These are phyloP conservation scores for Parmelia sp. DNA, from an alignment of 495 filamentous ascomycete genomes.

Conservation along the genomic window DNA sequence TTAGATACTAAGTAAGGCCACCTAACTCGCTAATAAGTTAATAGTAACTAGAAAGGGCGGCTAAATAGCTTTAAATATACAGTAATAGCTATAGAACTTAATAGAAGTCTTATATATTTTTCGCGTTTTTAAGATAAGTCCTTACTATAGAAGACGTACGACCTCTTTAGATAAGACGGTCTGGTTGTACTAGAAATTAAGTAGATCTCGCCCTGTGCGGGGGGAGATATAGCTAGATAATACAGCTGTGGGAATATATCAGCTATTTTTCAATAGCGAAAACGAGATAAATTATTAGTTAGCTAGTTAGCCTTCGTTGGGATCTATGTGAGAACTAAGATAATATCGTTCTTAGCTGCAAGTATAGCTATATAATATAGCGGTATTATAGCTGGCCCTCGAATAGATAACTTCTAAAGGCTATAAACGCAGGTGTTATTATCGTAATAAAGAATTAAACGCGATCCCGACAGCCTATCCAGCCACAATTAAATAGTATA, in stretches of 20 bases:
- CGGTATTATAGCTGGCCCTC: background rate
- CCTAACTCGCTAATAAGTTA: background rate
- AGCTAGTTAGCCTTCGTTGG: background rate
- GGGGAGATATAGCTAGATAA: background rate
- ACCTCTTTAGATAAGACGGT: background rate
- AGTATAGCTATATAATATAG: background rate
- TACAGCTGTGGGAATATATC: constrained; percentile 1
- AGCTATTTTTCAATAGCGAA: background rate
- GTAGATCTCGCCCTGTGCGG: background rate
- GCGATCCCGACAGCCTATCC: background rate
- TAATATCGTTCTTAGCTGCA: background rate
- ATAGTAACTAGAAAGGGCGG: background rate
- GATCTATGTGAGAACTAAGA: background rate
- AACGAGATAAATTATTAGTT: background rate
- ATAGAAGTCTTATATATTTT: background rate
- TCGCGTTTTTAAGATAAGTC: background rate
- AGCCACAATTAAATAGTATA: background rate
- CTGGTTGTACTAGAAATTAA: background rate
- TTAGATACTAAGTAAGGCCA: background rate
- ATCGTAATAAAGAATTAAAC: background rate
- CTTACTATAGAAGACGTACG: background rate
- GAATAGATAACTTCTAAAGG: background rate
- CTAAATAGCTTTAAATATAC: background rate
- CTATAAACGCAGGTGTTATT: background rate
- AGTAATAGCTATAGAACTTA: background rate